Percentiles rank a stretch among this genome's conserved stretches.
phyloP scores from a whole-genome alignment of 2,329 filamentous ascomycete genomes.

The Aspergillus bombycis region DNA sequence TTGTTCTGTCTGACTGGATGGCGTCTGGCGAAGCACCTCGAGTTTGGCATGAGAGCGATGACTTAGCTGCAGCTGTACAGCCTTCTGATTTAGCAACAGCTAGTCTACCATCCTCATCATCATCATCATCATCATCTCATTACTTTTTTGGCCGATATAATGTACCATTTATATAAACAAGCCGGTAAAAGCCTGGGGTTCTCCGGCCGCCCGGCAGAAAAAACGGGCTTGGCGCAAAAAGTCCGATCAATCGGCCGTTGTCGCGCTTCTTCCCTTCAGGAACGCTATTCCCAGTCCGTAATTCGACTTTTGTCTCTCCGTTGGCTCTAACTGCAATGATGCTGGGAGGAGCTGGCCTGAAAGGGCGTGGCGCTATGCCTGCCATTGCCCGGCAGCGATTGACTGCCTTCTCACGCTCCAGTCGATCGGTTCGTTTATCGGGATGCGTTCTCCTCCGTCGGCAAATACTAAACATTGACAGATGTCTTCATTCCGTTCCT shows the following conservation, averaged over 20 bases:
- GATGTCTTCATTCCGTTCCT: constrained; percentile 41
- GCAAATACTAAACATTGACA: constrained; percentile 23
- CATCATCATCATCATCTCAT: not conserved
- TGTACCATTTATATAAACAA: not conserved
- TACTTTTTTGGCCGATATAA: not conserved
- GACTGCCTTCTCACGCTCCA: constrained; percentile 31
- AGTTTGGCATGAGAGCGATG: constrained; percentile 1
- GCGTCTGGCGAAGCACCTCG: constrained; percentile 33
- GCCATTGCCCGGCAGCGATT: constrained; percentile 37
- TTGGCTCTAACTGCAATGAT: constrained; percentile 41
- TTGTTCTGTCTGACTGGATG: constrained; percentile 23
- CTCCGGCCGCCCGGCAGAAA: constrained; percentile 42
- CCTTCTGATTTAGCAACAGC: not conserved
- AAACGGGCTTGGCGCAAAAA: constrained; percentile 28
- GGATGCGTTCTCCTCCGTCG: constrained; percentile 1
- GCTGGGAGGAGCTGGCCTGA: constrained; percentile 59
- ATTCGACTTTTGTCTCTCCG: constrained; percentile 15
- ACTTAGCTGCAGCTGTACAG: not conserved
- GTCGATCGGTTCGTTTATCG: constrained; percentile 39
- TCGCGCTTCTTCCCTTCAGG: constrained; percentile 12
- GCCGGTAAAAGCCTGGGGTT: not conserved
- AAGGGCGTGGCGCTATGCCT: constrained; percentile 51
- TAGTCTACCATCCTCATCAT: not conserved
- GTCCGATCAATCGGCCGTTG: constrained; percentile 1
- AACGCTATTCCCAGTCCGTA: not conserved